A percentile compares a stretch with the other conserved stretches of the same genome.
These are phyloP conservation scores for Thelonectria olida DNA, from an alignment of 2,329 filamentous ascomycete species.

Conservation along the genomic window DNA sequence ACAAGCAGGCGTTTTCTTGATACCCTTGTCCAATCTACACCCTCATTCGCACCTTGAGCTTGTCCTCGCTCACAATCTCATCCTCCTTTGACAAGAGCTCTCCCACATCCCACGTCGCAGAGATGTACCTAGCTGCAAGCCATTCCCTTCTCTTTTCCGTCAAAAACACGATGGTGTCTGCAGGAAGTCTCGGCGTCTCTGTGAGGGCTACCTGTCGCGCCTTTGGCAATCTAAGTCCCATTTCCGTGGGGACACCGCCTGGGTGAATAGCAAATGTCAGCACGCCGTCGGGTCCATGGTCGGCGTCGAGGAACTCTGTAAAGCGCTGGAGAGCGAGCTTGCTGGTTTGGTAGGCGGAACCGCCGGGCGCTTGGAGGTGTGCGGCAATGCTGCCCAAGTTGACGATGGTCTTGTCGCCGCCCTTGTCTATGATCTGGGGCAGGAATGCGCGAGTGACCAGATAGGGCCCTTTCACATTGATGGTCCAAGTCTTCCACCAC, in stretches of 20 bases:
- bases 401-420: conserved; percentile 52
- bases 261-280: conserved; percentile 52
- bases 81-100: conserved; percentile 52
- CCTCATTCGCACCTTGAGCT: conserved; percentile 12
- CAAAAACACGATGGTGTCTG: conserved; percentile 55
- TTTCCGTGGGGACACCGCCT: conserved; percentile 48
- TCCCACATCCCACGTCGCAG: conserved; percentile 57
- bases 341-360: conserved; percentile 55
- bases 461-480: conserved; percentile 57
- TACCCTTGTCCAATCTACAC: neutral
- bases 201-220: conserved; percentile 26
- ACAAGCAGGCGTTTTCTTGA: neutral
- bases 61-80: conserved; percentile 47
- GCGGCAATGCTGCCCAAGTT: conserved; percentile 56
- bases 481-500: conserved; percentile 52
- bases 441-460: conserved; percentile 58
- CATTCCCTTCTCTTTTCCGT: conserved; percentile 53
- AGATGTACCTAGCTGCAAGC: conserved; percentile 55
- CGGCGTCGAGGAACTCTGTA: conserved; percentile 56
- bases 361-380: conserved; percentile 44
- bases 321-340: conserved; percentile 61
- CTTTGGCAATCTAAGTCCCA: conserved; percentile 19
- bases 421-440: conserved; percentile 49
- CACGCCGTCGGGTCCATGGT: conserved; percentile 54
- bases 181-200: conserved; percentile 51